A percentile compares a stretch with the other conserved stretches of the same genome.
These are phyloP conservation scores for Actinomucor elegans DNA, from an alignment of 371 early-diverging fungal species.

Conservation along the genomic window DNA sequence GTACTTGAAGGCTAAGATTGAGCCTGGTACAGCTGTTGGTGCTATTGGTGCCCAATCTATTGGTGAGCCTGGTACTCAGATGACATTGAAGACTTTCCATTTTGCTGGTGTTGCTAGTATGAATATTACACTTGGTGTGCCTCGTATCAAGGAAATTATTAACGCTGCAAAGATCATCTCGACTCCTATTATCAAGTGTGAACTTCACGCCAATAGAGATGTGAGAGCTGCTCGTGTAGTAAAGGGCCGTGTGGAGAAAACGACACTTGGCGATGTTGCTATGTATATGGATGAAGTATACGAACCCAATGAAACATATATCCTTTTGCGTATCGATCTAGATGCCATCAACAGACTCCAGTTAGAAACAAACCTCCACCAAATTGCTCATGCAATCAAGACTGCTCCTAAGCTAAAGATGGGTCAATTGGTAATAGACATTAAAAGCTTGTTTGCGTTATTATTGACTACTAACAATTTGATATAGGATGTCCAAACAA, in stretches of 20 bases:
- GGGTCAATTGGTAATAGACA: constrained; percentile 49
- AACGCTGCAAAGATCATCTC: constrained; percentile 90
- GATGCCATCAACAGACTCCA: constrained; percentile 75
- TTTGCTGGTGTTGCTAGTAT: constrained; percentile 99
- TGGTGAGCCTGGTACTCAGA: constrained; percentile 99
- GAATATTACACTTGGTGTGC: constrained; percentile 99
- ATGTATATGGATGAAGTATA: constrained; percentile 93
- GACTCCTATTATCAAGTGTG: constrained; percentile 94
- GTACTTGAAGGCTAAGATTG: constrained; percentile 87
- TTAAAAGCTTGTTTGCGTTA: background rate
- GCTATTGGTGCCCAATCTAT: constrained; percentile 98
- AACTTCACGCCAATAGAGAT: constrained; percentile 65
- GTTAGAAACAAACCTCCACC: constrained; percentile 80
- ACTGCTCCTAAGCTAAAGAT: constrained; percentile 87
- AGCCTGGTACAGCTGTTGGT: constrained; percentile 96
- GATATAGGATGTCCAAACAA: constrained; percentile 69
- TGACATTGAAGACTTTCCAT: constrained; percentile 99
- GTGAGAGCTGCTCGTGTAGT: constrained; percentile 89
- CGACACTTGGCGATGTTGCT: constrained; percentile 85
- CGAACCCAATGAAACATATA: constrained; percentile 70
- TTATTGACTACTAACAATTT: background rate
- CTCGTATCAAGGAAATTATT: constrained; percentile 98
- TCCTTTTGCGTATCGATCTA: constrained; percentile 80
- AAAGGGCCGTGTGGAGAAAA: constrained; percentile 93
- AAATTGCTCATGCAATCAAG: constrained; percentile 79